Evolutionary conservation across 2,329 filamentous ascomycete genomes (phyloP), one percentile per base, ranked within the genome.

Genomic region (Cercospora brassicicola): DNA sequence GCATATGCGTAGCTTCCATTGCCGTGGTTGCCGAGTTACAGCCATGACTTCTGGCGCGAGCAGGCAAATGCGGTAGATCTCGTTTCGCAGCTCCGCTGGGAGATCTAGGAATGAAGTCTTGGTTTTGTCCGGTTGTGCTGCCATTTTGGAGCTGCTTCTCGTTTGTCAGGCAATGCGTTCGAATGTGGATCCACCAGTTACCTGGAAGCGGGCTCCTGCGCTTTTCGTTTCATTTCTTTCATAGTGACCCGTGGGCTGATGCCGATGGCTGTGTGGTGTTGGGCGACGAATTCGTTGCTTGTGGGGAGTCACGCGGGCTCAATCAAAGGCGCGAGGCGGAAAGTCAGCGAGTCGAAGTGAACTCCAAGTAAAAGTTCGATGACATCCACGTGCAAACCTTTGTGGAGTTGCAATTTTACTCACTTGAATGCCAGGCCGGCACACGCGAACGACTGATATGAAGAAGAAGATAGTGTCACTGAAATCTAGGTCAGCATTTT

Each of bases 1-100:
- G 23, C 23, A 23, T 23, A 23, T 23, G 23, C 2, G 23, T 23
- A 23, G 23, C 23, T 23, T 23, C 23, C 23, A 23, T 23, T 23
- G 23, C 23, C 23, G 23, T 23, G 23, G 23, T 23, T 23, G 23
- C 23, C 23, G 23, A 23, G 23, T 23, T 23, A 23, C 23, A 23
- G 23, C 23, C 23, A 23, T 23, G 23, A 23, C 23, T 23, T 8
- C 13, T 31, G 57, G 57, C n/a, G 31, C 57, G 2, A 23, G 18
- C 8, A 60, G 33, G 13, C 57, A 60, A 18, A n/a, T 23, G 33
- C 57, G 57, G 6, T 60, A 60, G 57, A 60, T 60, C 4, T 60
- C 31, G 33, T 60, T 45, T 10, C 57, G 57, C 7, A 60, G n/a
- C 31, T 60, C 57, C 2, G 57, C n/a, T 28, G 57, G 57, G 11